Base-by-base conservation (phyloP, 2,329 filamentous ascomycete genomes). In the Colletotrichum sidae region DNA sequence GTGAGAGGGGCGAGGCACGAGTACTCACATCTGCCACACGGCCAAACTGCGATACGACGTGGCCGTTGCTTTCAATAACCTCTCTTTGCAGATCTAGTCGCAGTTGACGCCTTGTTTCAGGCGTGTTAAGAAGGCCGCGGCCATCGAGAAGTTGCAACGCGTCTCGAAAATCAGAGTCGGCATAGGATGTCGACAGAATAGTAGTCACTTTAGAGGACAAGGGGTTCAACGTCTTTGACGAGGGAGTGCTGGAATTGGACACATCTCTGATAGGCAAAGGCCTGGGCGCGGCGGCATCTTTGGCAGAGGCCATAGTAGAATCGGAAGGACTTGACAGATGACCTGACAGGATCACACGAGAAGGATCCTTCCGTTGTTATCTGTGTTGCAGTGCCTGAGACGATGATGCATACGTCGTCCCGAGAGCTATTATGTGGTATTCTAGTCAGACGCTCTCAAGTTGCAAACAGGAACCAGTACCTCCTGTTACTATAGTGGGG, bases 101-200 rank as follows among this genome's bases (percentile, higher is more conserved):
- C 13, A 98, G 80, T 64, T 92, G 90, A 6, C 95, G 88, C 55
- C 96, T 87, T 3, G 90, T 91, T 69, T 94, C 92, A 9, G 92
- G 85, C 11, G 88, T 92, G 74, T 97, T 97, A 60, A 85, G 81
- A 12, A 94, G 77, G 1, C 85, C 84, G 41, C 92, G 86, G 54
- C 87, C 81, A 77, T 97, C 95, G 17, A 98, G 81, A 1, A 96
- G 88, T 56, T 87, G 83, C 37, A 99, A 81, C 12, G 94, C 90
- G 81, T 97, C 92, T 69, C 93, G 88, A 70, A 98, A 97, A 70
- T 97, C 95, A 6, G 92, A 85, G 78, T 98, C 96, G 7, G 94
- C 92, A 79, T 97, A 97, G 0, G 95, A 97, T 2, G 93, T 90
- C 4, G 96, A 97, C 53, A 98, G 86, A 45, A 98, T 91, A 67